Evolutionary conservation across 2,329 filamentous ascomycete genomes (phyloP), one percentile per base, ranked within the genome.

Genomic region (Hyphodiscus sp.): DNA sequence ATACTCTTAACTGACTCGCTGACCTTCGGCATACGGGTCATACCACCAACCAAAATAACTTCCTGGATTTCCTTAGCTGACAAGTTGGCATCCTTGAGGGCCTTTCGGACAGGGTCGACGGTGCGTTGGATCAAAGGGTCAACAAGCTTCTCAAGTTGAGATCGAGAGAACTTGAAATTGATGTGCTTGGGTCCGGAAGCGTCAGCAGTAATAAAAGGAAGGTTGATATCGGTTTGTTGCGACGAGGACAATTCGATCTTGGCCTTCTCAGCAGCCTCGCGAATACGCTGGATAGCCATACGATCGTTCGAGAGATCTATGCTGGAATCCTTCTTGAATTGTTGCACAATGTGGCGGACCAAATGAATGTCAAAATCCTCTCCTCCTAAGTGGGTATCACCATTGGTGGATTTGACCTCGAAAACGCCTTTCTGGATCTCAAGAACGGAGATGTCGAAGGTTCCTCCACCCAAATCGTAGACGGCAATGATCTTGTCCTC

Each of bases 1-100:
- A 96, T 91, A 78, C 78, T 84, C 87, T 96, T 96, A 73, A 96
- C 91, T 45, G 91, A 94, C 78, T 96, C 91, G 60, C 83, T 81
- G 63, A 97, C 92, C 87, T 96, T 96, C 72, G 92, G 92, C 91
- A 97, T 97, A 79, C 92, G 92, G 67, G 92, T 96, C 91, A 96
- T 96, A 76, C 92, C 92, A 85, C 92, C 92, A 52, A 97, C 92
- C 44, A 97, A 86, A 72, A 97, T 96, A 65, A 97, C 89, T 71
- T 97, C 92, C 76, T 96, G 89, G 71, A 97, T 95, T 58, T 96
- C 91, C 78, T 91, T 95, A 65, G 91, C 83, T 73, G 89, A 79
- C 46, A 97, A 83, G 74, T 86, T 85, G 71, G 92, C 92, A 74
- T 97, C 92, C 84, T 96, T 96, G 57, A 97, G 80, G 19, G 91